Base-by-base conservation (phyloP, 164 flowering plant species). In the Piper betle region DNA sequence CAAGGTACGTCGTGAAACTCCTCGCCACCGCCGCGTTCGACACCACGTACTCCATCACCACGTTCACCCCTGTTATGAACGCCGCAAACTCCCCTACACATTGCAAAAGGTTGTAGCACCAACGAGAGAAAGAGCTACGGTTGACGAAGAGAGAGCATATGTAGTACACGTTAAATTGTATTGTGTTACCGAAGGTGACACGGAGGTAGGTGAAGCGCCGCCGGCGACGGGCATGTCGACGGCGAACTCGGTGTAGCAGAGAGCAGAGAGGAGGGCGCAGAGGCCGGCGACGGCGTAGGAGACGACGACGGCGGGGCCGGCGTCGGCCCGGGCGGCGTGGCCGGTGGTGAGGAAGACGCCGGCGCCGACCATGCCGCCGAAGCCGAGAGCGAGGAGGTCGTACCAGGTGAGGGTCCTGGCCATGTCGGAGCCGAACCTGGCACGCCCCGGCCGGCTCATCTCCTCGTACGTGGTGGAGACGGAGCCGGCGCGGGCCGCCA, bases 191-290 rank as follows among this genome's bases (percentile, higher is more conserved):
- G 70, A 91, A 91, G 39, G 96, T 86, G 76, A 91, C 78, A 57
- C 91, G 79, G 62, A 91, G 77, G 69, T 88, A 91, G 65, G 85
- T 84, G 69, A 91, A 53, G 97, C 91, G 19, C 97, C 97, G n/a
- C 97, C 97, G 11, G 97, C 94, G 25, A 91, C 90, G 10, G 97
- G 97, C 79, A 91, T 73, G 58, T 88, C 88, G 69, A 91, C 91
- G 64, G 97, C 87, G 71, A 91, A 91, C 74, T 91, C 97, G 20
- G 97, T 88, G 72, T 91, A 91, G 66, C 97, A 91, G 68, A 88
- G 80, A 63, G 97, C 86, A 57, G 97, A 91, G 61, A 91, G 91
- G 97, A 25, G 2, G 33, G 33, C 33, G 33, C 33, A 25, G 33
- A 25, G 33, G 33, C 33, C 33, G 33, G 33, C 33, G 33, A 25